Evolutionary conservation across 176 grass and related monocot genomes (phyloP).

Genomic region (Elymus sibiricus): DNA sequence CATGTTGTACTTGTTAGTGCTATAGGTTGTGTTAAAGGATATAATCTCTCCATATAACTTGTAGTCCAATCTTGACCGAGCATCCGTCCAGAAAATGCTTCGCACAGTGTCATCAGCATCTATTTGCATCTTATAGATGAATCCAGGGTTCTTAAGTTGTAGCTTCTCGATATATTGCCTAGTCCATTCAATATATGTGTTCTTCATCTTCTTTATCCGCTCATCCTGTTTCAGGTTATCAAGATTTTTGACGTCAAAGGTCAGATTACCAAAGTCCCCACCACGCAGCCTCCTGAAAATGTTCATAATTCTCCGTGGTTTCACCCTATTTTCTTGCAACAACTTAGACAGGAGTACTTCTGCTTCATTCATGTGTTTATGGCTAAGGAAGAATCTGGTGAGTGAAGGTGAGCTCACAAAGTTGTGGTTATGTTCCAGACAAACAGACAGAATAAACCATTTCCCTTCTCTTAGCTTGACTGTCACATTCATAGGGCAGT

Average conservation of each 20-base stretch:
- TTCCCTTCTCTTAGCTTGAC: neutral
- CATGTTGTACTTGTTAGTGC: neutral
- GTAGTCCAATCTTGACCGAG: conserved; percentile 4
- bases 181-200: conserved; percentile 4
- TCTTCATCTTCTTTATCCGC: neutral
- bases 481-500: neutral
- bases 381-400: neutral
- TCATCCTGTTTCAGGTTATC: neutral
- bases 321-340: conserved; percentile 13
- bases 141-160: neutral
- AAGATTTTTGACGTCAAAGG: no score
- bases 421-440: conserved; percentile 5
- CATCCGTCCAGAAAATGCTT: conserved; percentile 25
- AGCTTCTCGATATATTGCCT: neutral
- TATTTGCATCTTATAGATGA: neutral
- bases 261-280: no score
- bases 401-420: neutral
- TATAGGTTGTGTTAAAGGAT: neutral
- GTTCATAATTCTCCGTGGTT: conserved; percentile 9
- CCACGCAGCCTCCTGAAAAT: neutral
- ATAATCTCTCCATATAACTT: conserved; percentile 23
- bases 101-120: neutral
- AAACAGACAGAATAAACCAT: neutral
- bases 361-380: neutral
- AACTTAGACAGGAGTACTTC: neutral